These are phyloP conservation scores for Raddia guianensis DNA, from an alignment of 176 grass and related monocot species.

Conservation along the genomic window DNA sequence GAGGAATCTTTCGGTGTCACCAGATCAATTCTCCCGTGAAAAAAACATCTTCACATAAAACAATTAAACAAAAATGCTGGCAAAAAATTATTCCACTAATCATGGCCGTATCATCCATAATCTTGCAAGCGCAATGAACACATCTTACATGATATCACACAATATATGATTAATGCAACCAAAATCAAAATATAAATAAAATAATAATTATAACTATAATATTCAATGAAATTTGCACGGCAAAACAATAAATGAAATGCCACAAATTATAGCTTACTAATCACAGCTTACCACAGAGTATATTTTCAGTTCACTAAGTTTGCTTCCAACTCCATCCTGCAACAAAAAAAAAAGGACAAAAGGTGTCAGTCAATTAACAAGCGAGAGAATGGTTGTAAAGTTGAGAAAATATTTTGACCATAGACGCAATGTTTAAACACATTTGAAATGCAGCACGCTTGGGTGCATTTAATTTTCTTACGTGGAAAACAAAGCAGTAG, in stretches of 20 bases:
- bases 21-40: too few relatives aligned
- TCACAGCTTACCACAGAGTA: conserved; percentile 40
- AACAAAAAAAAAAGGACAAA: not conserved
- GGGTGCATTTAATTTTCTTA: not conserved
- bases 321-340: conserved; percentile 43
- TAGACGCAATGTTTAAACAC: not conserved
- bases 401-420: not conserved
- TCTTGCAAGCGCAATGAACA: not conserved
- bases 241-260: not conserved
- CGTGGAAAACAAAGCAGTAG: too few relatives aligned
- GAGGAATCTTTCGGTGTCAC: too few relatives aligned
- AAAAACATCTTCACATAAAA: not conserved
- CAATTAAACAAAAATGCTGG: not conserved
- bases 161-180: too few relatives aligned
- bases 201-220: not conserved
- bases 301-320: conserved; percentile 39
- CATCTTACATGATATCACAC: not conserved
- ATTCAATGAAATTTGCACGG: not conserved
- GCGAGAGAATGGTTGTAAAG: not conserved
- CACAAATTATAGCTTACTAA: not conserved
- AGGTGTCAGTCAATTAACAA: not conserved
- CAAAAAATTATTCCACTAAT: not conserved
- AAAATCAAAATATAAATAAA: not conserved
- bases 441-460: not conserved
- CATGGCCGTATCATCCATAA: not conserved